Evolutionary conservation across 1,284 basidiomycete species (phyloP).

Genomic region (Apiotrichum laibachii): DNA sequence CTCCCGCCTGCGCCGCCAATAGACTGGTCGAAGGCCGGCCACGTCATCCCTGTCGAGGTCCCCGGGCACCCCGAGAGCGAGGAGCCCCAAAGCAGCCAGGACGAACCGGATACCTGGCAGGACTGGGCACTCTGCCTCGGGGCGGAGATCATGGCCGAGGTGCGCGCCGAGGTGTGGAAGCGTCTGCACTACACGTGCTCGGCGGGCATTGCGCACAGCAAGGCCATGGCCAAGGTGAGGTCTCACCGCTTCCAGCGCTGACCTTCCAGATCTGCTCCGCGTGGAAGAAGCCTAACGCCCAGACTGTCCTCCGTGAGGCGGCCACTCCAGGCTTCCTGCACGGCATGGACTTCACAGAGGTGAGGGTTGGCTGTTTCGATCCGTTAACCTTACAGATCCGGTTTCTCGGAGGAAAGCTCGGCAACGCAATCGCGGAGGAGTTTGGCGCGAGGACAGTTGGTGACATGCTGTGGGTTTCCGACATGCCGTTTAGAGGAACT

Average conservation of each 20-base stretch:
- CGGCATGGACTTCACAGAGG: constrained; percentile 84
- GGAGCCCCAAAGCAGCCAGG: constrained; percentile 13
- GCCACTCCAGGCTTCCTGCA: constrained; percentile 77
- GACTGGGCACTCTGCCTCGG: constrained; percentile 87
- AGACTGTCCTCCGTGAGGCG: constrained; percentile 78
- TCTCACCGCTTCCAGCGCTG: neutral
- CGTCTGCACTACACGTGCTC: constrained; percentile 90
- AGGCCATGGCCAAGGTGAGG: constrained; percentile 84
- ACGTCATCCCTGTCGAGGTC: constrained; percentile 63
- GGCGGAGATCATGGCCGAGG: constrained; percentile 79
- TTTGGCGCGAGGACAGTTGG: constrained; percentile 85
- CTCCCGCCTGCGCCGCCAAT: constrained; percentile 71
- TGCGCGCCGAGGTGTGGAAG: constrained; percentile 65
- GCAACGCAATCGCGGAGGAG: constrained; percentile 77
- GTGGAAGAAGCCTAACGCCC: constrained; percentile 79
- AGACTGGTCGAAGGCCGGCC: constrained; percentile 66
- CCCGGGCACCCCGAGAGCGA: constrained; percentile 29
- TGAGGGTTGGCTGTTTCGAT: constrained; percentile 35
- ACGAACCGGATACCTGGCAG: constrained; percentile 66
- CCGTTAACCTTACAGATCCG: constrained; percentile 64
- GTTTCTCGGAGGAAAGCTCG: constrained; percentile 91
- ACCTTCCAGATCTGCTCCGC: constrained; percentile 72
- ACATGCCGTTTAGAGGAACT: neutral
- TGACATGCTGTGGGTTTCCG: constrained; percentile 68
- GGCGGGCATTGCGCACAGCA: constrained; percentile 91